Evolutionary conservation across 2,329 filamentous ascomycete species (phyloP).

Genomic region (Tricladium varicosporioides): DNA sequence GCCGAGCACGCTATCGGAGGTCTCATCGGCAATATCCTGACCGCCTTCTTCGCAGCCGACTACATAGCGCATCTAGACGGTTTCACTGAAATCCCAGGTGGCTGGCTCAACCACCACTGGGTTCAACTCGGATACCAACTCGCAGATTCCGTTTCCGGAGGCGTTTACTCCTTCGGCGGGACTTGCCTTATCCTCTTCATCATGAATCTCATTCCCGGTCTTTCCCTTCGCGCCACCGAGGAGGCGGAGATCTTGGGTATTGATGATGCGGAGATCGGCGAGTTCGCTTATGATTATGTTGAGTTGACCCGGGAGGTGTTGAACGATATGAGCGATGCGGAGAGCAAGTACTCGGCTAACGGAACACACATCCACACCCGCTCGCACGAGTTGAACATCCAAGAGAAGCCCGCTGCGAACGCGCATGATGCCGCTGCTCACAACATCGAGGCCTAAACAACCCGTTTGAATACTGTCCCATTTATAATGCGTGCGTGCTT

Average conservation of each 20-base stretch:
- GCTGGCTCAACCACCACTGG: constrained; percentile 83
- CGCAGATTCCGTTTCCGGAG: constrained; percentile 75
- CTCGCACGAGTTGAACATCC: no score
- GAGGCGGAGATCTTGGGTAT: constrained; percentile 83
- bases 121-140: constrained; percentile 81
- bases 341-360: constrained; percentile 13
- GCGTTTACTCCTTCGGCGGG: constrained; percentile 73
- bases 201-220: constrained; percentile 74
- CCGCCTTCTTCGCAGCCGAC: constrained; percentile 76
- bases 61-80: constrained; percentile 83
- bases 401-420: no score
- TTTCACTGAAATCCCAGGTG: constrained; percentile 63
- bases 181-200: constrained; percentile 78
- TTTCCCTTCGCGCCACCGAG: constrained; percentile 70
- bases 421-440: no score
- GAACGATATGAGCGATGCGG: constrained; percentile 8
- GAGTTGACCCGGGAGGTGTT: constrained; percentile 51
- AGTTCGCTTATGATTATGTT: constrained; percentile 92
- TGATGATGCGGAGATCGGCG: constrained; percentile 86
- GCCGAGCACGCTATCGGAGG: constrained; percentile 79
- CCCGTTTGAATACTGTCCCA: no score
- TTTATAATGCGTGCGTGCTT: no score
- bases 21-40: constrained; percentile 74
- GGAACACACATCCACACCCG: neutral
- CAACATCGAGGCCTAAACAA: no score